Evolutionary conservation across 139 green algal genomes (phyloP), one percentile per base, ranked within the genome.

Genomic region (Volvox africanus): DNA sequence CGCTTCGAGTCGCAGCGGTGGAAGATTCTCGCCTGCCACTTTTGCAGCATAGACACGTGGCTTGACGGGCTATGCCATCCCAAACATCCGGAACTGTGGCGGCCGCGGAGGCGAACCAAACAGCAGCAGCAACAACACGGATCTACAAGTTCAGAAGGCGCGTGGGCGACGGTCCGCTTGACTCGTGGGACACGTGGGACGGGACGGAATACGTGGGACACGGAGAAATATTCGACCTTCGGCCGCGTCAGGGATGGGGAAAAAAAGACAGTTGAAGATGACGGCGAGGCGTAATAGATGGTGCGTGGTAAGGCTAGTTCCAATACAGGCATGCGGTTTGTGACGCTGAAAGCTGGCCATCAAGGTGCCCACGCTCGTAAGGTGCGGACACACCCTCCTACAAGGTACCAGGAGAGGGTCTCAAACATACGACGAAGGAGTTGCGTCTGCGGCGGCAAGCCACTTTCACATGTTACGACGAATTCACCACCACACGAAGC

Each of bases 21-120:
- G 93, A 32, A 30, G 22, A 88, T 93, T 19, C 85, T 77, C 20
- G 35, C 78, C 28, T 68, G 88, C 88, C 90, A 91, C 79, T 95
- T 93, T 61, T 92, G 88, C 88, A 93, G 90, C 82, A 88, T 95
- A 24, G 93, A 95, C 84, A 71, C 93, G 3, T 94, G 92, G 92
- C 86, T 94, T 37, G 89, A 94, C 33, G 92, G 92, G n/a, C 1
- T 92, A 11, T 91, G 82, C 61, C 44, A 30, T 35, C 88, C 92
- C 35, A 61, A 88, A 82, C 62, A 92, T 62, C 91, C 91, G 1
- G 62, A 90, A 33, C 37, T 91, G 76, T 93, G 91, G 65, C 65
- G 16, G 65, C 65, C 21, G 65, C 65, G 21, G 65, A 24, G 24
- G 65, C 65, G 24, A 28, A 73, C 11, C 9, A 24, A 76, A 32